These are phyloP conservation scores for Jimgerdemannia flammicorona DNA, from an alignment of 192 early-diverging fungal genomes.

Conservation along the genomic window DNA sequence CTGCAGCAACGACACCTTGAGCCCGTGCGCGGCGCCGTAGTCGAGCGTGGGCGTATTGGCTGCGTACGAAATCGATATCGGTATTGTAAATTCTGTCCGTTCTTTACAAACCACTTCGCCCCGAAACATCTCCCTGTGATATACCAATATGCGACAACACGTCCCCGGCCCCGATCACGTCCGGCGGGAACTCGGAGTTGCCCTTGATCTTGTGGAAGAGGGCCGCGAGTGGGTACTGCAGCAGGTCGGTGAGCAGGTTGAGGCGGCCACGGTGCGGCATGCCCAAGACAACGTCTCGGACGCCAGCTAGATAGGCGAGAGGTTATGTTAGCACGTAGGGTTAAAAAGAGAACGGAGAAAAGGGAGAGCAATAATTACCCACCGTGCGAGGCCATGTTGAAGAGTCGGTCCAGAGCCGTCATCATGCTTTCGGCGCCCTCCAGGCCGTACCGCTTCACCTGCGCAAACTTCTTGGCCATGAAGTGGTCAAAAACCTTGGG, in stretches of 20 bases:
- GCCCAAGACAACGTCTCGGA: constrained; percentile 83
- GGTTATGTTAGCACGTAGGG: no score
- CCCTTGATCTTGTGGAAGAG: constrained; percentile 96
- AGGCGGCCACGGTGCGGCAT: constrained; percentile 98
- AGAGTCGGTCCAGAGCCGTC: constrained; percentile 84
- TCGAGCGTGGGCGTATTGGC: constrained; percentile 76
- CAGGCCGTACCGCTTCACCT: constrained; percentile 94
- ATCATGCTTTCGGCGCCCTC: constrained; percentile 98
- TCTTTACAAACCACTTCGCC: neutral
- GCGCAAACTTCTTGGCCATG: constrained; percentile 95
- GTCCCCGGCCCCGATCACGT: constrained; percentile 80
- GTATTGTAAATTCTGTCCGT: neutral
- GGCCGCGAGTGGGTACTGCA: constrained; percentile 74
- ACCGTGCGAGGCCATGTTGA: constrained; percentile 64
- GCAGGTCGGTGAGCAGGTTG: constrained; percentile 86
- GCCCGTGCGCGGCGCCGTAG: constrained; percentile 56
- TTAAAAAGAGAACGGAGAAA: no score
- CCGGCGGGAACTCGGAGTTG: constrained; percentile 82
- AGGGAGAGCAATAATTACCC: neutral
- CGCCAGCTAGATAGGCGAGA: constrained; percentile 42
- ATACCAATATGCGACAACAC: constrained; percentile 82
- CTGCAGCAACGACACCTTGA: constrained; percentile 89
- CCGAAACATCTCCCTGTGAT: neutral
- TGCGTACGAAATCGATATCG: constrained; percentile 6
- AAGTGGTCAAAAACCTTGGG: constrained; percentile 90